Conservation (phyloP, 176 grass and related monocot species). For the Alloteropsis semialata region DNA sequence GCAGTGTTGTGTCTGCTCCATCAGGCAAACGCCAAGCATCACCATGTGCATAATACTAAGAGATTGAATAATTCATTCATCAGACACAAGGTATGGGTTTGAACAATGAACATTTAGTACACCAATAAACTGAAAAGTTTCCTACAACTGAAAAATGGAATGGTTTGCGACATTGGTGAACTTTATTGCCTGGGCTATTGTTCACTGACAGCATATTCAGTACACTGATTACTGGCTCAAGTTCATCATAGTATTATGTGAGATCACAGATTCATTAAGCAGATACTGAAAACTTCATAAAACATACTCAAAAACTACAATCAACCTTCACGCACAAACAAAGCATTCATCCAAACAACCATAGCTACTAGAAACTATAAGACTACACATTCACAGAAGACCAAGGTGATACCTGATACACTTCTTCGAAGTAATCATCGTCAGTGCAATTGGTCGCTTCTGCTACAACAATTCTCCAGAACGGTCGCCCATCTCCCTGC, state of each 20-base stretch:
- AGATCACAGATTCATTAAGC: background rate
- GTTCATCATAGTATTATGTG: background rate
- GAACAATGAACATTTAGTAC: background rate
- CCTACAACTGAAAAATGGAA: background rate
- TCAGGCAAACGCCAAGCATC: slow-evolving; percentile 70
- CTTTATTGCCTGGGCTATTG: background rate
- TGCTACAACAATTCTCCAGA: slow-evolving; percentile 79
- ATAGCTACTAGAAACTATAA: background rate
- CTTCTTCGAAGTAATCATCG: slow-evolving; percentile 81
- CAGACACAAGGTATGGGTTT: background rate
- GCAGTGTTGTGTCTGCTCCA: slow-evolving; percentile 57
- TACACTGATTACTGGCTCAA: background rate
- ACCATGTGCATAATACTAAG: slow-evolving; percentile 68
- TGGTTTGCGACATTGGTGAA: background rate
- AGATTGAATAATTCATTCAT: slow-evolving; percentile 16
- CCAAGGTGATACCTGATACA: slow-evolving; percentile 54
- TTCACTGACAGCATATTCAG: background rate
- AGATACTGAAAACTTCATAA: background rate
- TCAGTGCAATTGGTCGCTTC: slow-evolving; percentile 67
- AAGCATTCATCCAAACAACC: background rate
- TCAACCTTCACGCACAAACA: background rate
- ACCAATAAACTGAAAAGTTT: background rate
- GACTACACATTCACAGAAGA: background rate
- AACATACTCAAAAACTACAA: background rate
- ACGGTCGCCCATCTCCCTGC: slow-evolving; percentile 77